Base-by-base conservation (phyloP, 73 alveolate species). In the Symbiodinium natans region DNA sequence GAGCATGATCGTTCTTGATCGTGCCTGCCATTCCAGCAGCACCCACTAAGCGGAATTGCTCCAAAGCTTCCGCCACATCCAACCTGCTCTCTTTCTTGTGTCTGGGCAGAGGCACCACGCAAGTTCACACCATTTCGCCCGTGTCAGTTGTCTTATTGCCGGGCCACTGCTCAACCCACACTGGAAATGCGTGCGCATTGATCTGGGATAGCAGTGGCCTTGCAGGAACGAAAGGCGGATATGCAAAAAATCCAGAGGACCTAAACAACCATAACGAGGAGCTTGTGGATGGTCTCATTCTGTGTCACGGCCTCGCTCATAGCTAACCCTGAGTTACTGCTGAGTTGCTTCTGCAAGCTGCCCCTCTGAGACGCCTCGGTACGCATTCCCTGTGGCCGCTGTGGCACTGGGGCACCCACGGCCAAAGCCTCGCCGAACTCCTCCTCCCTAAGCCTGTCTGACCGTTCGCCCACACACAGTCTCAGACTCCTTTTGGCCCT, bases 11-110 rank as follows among this genome's bases (percentile, higher is more conserved):
- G n/a, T n/a, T n/a, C n/a, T n/a, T n/a, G 80, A 63, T 17, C 80
- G 33, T 23, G 80, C 95, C 95, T 39, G 95, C 95, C 46, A 88
- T 59, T 52, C 95, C 95, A 1, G 86, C 86, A 40, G 86, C 95
- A 10, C 95, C 95, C 43, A n/a, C 86, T 13, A 63, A 9, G 42
- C 95, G 95, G 46, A 88, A 39, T 40, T 88, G 74, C 19, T 88
- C 95, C 34, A 88, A 63, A 34, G 95, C 71, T 38, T 88, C 86
- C 36, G 33, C 25, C 31, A 88, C 42, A 29, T 88, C 95, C 95
- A 88, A n/a, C 80, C 80, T 63, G 6, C 34, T 46, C n/a, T 46
- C 25, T 46, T 21, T 4, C 71, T 52, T 52, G 71, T 13, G 71
- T 52, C 21, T n/a, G n/a, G n/a, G n/a, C n/a, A n/a, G n/a, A n/a